Percentiles rank a stretch among this genome's conserved stretches.
Conservation (phyloP, 2,329 filamentous ascomycete genomes). For the Zymoseptoria pseudotritici region DNA sequence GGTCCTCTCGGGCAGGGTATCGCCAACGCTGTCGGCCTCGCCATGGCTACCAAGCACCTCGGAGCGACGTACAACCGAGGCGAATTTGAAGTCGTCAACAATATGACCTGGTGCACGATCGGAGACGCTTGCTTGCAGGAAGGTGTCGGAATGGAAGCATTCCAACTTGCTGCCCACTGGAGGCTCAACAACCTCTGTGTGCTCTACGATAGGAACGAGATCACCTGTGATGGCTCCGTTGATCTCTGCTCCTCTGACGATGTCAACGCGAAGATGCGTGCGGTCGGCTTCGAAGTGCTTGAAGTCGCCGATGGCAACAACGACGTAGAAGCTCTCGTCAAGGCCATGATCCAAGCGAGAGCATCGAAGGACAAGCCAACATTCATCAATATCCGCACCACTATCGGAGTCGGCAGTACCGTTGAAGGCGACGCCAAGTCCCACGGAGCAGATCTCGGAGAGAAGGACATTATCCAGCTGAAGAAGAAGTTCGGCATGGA, state of each 20-base stretch:
- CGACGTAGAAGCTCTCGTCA: conserved; percentile 44
- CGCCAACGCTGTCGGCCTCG: conserved; percentile 53
- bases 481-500: conserved; percentile 47
- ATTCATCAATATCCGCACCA: conserved; percentile 51
- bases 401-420: conserved; percentile 48
- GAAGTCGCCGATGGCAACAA: conserved; percentile 48
- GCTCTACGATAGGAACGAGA: conserved; percentile 54
- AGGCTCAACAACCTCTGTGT: conserved; percentile 50
- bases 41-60: conserved; percentile 51
- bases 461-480: conserved; percentile 48
- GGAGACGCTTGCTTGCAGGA: conserved; percentile 54
- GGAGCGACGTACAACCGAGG: conserved; percentile 48
- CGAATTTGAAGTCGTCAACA: conserved; percentile 42
- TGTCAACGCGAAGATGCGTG: conserved; percentile 51
- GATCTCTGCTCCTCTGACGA: conserved; percentile 48
- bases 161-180: conserved; percentile 51
- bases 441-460: conserved; percentile 52
- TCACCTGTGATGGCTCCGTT: conserved; percentile 52
- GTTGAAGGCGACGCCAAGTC: conserved; percentile 47
- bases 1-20: conserved; percentile 53
- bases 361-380: conserved; percentile 40
- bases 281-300: conserved; percentile 49
- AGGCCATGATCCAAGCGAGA: conserved; percentile 36
- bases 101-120: conserved; percentile 50
- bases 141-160: conserved; percentile 51